Evolutionary conservation across 2,329 filamentous ascomycete genomes (phyloP).

Genomic region (Stagonosporopsis vannaccii): DNA sequence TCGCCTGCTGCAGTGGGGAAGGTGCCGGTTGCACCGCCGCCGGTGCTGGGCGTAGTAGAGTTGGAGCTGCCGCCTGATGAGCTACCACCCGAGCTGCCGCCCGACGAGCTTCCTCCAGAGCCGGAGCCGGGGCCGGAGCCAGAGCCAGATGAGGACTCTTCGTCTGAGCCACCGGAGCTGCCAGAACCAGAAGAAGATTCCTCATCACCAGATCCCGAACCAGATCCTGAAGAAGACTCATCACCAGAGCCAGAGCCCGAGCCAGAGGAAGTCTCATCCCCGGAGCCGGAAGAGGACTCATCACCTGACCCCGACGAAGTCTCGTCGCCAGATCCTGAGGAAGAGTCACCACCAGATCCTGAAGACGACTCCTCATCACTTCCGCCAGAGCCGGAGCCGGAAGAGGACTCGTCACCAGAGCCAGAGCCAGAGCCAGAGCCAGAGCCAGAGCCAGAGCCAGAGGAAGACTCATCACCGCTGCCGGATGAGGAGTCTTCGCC

Average conservation of each 20-base stretch:
- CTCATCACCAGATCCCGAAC: conserved; percentile 6
- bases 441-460: conserved; percentile 1
- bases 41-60: conserved; percentile 11
- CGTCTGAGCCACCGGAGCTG: too few relatives aligned
- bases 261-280: neutral
- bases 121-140: neutral
- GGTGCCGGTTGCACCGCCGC: conserved; percentile 22
- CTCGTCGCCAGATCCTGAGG: neutral
- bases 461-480: neutral
- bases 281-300: neutral
- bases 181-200: neutral
- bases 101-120: neutral
- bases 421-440: neutral
- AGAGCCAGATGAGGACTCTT: conserved; percentile 2
- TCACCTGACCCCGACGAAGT: neutral
- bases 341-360: neutral
- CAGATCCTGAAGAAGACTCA: conserved; percentile 2
- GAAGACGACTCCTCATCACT: neutral
- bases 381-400: neutral
- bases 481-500: neutral
- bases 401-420: neutral
- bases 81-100: too few relatives aligned
- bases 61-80: conserved; percentile 9
- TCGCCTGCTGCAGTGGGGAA: conserved; percentile 32
- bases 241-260: conserved; percentile 4